Evolutionary conservation across 2,329 filamentous ascomycete genomes (phyloP).

Genomic region (Tricladium varicosporioides): DNA sequence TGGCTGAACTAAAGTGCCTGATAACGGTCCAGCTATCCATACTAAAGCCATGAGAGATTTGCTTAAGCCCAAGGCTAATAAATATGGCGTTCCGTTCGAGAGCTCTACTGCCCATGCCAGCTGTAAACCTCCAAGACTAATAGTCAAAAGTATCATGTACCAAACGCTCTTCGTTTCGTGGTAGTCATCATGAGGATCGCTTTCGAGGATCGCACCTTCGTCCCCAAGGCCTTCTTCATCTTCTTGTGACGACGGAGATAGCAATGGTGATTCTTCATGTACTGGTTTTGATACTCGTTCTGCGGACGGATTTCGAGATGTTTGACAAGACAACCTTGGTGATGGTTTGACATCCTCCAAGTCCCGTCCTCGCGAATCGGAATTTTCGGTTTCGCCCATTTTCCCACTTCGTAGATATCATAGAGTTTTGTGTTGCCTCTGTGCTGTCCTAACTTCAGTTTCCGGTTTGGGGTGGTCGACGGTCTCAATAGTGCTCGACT

Average conservation of each 20-base stretch:
- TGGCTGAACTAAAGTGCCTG: conserved; percentile 76
- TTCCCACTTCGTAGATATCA: neutral
- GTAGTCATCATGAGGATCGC: conserved; percentile 44
- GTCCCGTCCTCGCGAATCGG: conserved; percentile 6
- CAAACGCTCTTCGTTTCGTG: conserved; percentile 76
- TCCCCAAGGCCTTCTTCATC: conserved; percentile 40
- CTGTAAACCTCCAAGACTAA: conserved; percentile 85
- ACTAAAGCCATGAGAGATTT: conserved; percentile 81
- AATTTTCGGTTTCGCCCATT: conserved; percentile 18
- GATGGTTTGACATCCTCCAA: neutral
- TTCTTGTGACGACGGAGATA: conserved; percentile 40
- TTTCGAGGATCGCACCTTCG: conserved; percentile 35
- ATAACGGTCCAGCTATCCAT: conserved; percentile 80
- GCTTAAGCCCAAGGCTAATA: conserved; percentile 77
- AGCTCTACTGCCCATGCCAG: conserved; percentile 95
- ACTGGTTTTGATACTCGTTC: conserved; percentile 29
- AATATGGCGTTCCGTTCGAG: conserved; percentile 85
- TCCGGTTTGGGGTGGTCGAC: no score
- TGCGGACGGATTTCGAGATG: conserved; percentile 18
- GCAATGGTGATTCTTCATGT: conserved; percentile 49
- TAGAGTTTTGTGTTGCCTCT: neutral
- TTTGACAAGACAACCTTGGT: conserved; percentile 10
- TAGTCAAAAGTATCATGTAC: conserved; percentile 83
- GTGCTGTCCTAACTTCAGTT: neutral
- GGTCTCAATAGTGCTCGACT: no score